Percentiles rank a stretch among this genome's conserved stretches.
Conservation (phyloP, 306 rosid species). For the Fagus sylvatica region DNA sequence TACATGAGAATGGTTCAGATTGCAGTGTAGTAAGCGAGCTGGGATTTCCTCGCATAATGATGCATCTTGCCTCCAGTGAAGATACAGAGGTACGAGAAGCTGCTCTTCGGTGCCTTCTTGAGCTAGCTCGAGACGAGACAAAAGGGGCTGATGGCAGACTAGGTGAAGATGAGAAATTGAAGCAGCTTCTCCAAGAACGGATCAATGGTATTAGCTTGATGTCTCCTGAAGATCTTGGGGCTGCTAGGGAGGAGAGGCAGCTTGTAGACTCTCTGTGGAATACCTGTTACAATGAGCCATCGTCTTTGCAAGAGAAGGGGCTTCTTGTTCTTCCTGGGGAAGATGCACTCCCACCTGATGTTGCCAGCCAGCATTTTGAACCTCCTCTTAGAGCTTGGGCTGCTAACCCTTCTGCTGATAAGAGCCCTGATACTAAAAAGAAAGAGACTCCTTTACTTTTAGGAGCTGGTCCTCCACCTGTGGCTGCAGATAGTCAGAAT, state of each 20-base stretch:
- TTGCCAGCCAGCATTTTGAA: conserved; percentile 77
- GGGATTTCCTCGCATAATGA: conserved; percentile 71
- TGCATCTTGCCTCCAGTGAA: conserved; percentile 75
- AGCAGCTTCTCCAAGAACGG: conserved; percentile 74
- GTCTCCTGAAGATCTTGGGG: conserved; percentile 81
- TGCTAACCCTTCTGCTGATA: conserved; percentile 37
- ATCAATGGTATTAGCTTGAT: conserved; percentile 53
- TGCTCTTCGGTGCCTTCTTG: conserved; percentile 74
- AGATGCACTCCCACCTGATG: conserved; percentile 75
- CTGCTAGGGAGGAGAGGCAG: conserved; percentile 72
- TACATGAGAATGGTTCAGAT: conserved; percentile 68
- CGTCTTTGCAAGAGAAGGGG: conserved; percentile 71
- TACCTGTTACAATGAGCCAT: conserved; percentile 62
- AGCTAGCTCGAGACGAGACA: conserved; percentile 45
- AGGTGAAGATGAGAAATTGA: conserved; percentile 61
- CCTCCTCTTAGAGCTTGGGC: conserved; percentile 75
- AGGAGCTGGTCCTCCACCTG: conserved; percentile 55
- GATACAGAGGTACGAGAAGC: conserved; percentile 84
- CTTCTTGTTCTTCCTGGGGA: conserved; percentile 82
- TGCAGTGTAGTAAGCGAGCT: conserved; percentile 55
- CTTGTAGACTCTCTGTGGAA: conserved; percentile 86
- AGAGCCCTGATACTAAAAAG: conserved; percentile 39
- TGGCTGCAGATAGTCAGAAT: conserved; percentile 26
- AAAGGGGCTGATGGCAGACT: conserved; percentile 23
- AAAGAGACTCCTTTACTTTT: conserved; percentile 62